Evolutionary conservation across 257 asterid genomes (phyloP).

Genomic region (Scutellaria barbata): DNA sequence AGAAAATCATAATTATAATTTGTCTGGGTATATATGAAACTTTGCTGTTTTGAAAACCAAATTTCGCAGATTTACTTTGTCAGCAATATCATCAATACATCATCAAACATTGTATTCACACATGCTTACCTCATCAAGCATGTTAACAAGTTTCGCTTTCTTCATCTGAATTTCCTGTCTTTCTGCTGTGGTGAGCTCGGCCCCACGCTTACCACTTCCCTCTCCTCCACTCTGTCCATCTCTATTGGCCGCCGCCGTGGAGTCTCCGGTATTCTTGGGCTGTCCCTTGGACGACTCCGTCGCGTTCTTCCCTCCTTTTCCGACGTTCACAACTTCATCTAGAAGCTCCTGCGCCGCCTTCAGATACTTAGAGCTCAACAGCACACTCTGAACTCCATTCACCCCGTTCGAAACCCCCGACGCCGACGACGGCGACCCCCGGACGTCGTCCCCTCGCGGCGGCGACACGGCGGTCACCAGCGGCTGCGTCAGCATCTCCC

Average conservation of each 20-base stretch:
- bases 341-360: conserved; percentile 94
- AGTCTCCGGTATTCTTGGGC: conserved; percentile 48
- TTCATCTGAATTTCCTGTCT: conserved; percentile 97
- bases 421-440: conserved; percentile 74
- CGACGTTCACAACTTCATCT: conserved; percentile 93
- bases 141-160: conserved; percentile 91
- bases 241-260: conserved; percentile 39
- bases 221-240: conserved; percentile 51
- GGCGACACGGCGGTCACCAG: conserved; percentile 43
- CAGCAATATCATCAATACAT: conserved; percentile 29
- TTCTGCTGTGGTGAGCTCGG: conserved; percentile 78
- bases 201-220: conserved; percentile 48
- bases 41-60: conserved; percentile 17
- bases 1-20: background rate
- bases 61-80: conserved; percentile 24
- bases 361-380: conserved; percentile 70
- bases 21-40: conserved; percentile 27
- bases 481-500: conserved; percentile 51
- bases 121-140: conserved; percentile 94
- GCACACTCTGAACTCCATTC: conserved; percentile 63
- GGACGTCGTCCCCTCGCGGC: conserved; percentile 45
- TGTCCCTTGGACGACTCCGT: conserved; percentile 40
- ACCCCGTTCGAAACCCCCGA: conserved; percentile 74
- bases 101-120: conserved; percentile 7
- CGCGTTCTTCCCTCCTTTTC: conserved; percentile 54